Conservation (phyloP, 176 grass and related monocot genomes). For the Juncus inflexus region DNA sequence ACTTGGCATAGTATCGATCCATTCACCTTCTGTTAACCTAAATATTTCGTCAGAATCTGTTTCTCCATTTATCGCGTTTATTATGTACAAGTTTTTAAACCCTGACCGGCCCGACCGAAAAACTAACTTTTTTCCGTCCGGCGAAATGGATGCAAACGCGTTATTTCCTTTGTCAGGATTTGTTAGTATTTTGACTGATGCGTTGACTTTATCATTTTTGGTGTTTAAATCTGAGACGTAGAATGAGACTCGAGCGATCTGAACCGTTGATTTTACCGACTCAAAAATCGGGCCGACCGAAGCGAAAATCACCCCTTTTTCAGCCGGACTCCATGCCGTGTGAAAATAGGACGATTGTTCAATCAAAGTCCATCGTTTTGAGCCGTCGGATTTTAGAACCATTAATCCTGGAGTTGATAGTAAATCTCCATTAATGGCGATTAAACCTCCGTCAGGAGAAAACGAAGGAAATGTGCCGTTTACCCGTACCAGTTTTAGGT, state of each 20-base stretch:
- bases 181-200: slow-evolving; percentile 41
- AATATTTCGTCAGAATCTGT: slow-evolving; percentile 19
- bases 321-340: slow-evolving; percentile 65
- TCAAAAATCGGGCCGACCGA: slow-evolving; percentile 87
- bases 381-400: slow-evolving; percentile 54
- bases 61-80: slow-evolving; percentile 60
- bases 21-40: slow-evolving; percentile 63
- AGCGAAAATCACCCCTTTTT: slow-evolving; percentile 58
- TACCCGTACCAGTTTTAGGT: slow-evolving; percentile 57
- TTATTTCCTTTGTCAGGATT: slow-evolving; percentile 62
- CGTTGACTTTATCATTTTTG: slow-evolving; percentile 14
- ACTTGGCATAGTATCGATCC: slow-evolving; percentile 92
- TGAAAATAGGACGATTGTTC: slow-evolving; percentile 51
- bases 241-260: slow-evolving; percentile 63
- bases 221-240: slow-evolving; percentile 39
- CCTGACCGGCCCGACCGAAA: slow-evolving; percentile 83
- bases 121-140: slow-evolving; percentile 69
- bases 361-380: slow-evolving; percentile 51
- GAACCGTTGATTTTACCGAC: slow-evolving; percentile 63
- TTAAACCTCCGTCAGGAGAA: slow-evolving; percentile 50
- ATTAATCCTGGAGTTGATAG: slow-evolving; percentile 37
- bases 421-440: slow-evolving; percentile 82
- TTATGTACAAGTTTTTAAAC: slow-evolving; percentile 87
- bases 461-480: slow-evolving; percentile 78
- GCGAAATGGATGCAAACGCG: slow-evolving; percentile 75